phyloP scores from a whole-genome alignment of 2,329 filamentous ascomycete genomes.

The Ascochyta rabiei region DNA sequence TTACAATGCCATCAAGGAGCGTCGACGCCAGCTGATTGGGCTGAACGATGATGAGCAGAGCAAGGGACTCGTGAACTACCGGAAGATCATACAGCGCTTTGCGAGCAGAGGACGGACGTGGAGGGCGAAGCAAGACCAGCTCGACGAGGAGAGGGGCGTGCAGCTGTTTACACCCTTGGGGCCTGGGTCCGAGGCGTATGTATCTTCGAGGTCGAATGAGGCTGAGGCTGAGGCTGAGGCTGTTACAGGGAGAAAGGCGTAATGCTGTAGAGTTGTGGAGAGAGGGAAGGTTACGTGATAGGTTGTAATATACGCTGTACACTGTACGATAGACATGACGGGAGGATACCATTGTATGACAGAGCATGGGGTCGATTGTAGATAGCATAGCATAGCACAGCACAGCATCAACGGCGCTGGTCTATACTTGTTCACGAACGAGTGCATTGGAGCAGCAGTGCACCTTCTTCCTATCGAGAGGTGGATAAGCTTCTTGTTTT shows the following conservation, averaged over 20 bases:
- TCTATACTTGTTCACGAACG: too few relatives aligned
- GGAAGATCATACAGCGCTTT: constrained; percentile 51
- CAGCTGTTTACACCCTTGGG: constrained; percentile 43
- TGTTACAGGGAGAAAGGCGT: neutral
- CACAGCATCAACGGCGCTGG: neutral
- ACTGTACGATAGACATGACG: constrained; percentile 6
- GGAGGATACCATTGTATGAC: neutral
- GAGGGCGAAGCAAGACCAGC: constrained; percentile 61
- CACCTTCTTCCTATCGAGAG: too few relatives aligned
- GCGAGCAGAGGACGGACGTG: constrained; percentile 64
- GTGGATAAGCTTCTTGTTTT: too few relatives aligned
- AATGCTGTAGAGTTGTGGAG: neutral
- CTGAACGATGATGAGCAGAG: constrained; percentile 52
- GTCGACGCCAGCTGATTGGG: constrained; percentile 57
- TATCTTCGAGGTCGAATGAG: neutral
- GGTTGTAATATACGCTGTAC: constrained; percentile 1
- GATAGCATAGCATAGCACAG: constrained; percentile 1
- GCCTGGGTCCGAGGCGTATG: constrained; percentile 29
- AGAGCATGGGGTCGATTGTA: neutral
- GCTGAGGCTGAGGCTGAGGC: neutral
- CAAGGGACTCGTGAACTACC: constrained; percentile 51
- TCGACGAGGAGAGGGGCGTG: constrained; percentile 55
- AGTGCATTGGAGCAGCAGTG: too few relatives aligned
- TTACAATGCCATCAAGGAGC: constrained; percentile 54
- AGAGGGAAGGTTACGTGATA: neutral